A percentile compares a stretch with the other conserved stretches of the same genome.
phyloP scores from a whole-genome alignment of 768 basidiomycete genomes.

The Harrya chromipes region DNA sequence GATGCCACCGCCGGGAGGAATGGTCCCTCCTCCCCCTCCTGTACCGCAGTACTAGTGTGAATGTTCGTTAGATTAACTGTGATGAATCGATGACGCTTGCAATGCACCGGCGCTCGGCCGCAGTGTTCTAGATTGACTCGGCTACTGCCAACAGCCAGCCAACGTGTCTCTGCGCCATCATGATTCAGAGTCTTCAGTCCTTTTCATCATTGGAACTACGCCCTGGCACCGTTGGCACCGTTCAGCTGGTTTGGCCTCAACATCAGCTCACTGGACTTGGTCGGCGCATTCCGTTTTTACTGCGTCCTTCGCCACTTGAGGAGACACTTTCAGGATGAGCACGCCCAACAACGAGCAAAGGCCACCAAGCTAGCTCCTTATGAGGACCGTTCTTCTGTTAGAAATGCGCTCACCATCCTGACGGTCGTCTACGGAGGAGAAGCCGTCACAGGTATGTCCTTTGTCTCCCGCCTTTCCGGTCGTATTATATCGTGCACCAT shows the following conservation, averaged over 20 bases:
- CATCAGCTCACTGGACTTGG: slow-evolving; percentile 63
- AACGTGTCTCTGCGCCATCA: slow-evolving; percentile 7
- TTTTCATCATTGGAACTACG: slow-evolving; percentile 46
- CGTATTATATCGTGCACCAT: not conserved
- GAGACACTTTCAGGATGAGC: slow-evolving; percentile 45
- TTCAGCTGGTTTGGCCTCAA: slow-evolving; percentile 64
- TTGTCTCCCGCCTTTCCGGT: not conserved
- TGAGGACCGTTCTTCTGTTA: slow-evolving; percentile 55
- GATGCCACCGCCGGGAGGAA: slow-evolving; percentile 33
- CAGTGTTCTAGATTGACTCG: not conserved
- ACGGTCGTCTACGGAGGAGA: slow-evolving; percentile 81
- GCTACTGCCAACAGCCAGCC: too few relatives aligned
- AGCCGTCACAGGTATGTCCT: slow-evolving; percentile 54
- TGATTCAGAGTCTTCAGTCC: slow-evolving; percentile 32
- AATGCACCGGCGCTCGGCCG: too few relatives aligned
- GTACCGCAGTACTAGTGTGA: slow-evolving; percentile 19
- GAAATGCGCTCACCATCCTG: slow-evolving; percentile 54
- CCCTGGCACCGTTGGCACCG: slow-evolving; percentile 57
- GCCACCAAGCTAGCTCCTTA: slow-evolving; percentile 33
- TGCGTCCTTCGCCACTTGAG: slow-evolving; percentile 64
- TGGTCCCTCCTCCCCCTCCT: too few relatives aligned
- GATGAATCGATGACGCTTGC: not conserved
- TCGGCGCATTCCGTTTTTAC: slow-evolving; percentile 67
- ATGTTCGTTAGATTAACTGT: slow-evolving; percentile 8
- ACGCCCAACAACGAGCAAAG: slow-evolving; percentile 35